Base-by-base conservation (phyloP, 116 monocot species). In the Phalaenopsis hybrid region DNA sequence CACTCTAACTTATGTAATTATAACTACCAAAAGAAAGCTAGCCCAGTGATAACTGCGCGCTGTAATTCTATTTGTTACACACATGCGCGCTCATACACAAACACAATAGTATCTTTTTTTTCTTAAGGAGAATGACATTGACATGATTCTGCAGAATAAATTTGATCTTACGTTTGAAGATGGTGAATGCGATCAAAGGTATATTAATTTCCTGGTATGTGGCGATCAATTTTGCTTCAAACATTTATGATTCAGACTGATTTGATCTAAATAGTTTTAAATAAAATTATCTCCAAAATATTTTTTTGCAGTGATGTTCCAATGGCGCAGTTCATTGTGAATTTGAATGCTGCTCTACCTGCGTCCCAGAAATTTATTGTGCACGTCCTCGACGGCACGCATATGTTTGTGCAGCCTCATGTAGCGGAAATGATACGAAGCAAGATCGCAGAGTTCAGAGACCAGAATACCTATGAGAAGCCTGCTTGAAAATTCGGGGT, bases 101-200 rank as follows among this genome's bases (percentile, higher is more conserved):
- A 51, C 37, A 51, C 11, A 12, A 55, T 16, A 15, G 16, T 15
- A 15, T 55, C 17, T 55, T 15, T 55, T 55, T 13, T 55, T 55
- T 55, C 15, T 2, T 13, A 55, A 3, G 55, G 16, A 16, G 55
- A 55, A 55, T 55, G 4, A 55, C 55, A 55, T 55, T 55, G 13
- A 55, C 67, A 25, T 67, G 25, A 67, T 28, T 15, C 37, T 28
- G 21, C 67, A 67, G 67, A 67, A 25, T 28, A 25, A 25, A 63
- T 21, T 63, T 59, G 17, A 25, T n/a, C 25, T 23, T 65, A 8
- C 25, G 31, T 11, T 61, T 57, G 28, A 81, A 69, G 52, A 90
- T 90, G 90, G 90, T 90, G 44, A 90, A 90, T 67, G 90, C 90
- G 78, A 84, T 90, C 55, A 90, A 90, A 80, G 90, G 90, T 20